These are phyloP conservation scores for Syzygium grande DNA, from an alignment of 345 rosid genomes.

Conservation along the genomic window DNA sequence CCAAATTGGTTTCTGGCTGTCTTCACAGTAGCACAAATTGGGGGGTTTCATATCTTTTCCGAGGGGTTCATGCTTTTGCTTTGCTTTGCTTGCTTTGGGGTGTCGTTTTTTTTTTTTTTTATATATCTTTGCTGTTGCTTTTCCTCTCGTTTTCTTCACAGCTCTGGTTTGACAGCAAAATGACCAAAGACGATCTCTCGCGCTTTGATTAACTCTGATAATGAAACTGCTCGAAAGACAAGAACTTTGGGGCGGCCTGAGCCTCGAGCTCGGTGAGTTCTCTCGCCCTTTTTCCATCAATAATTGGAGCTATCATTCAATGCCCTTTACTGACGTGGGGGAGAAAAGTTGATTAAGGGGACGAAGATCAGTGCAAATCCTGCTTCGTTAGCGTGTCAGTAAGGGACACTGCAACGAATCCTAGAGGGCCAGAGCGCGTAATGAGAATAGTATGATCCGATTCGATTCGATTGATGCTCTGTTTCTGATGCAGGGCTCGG, in stretches of 20 bases:
- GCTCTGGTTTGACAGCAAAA: not conserved
- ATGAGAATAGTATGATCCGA: not conserved
- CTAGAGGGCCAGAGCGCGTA: not conserved
- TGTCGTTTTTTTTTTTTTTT: not conserved
- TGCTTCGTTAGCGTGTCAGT: not conserved
- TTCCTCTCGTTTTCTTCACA: not conserved
- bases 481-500: not conserved
- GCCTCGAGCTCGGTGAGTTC: not conserved
- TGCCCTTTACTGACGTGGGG: not conserved
- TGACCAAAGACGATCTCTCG: not conserved
- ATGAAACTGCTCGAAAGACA: not conserved
- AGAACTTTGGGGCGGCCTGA: not conserved
- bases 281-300: not conserved
- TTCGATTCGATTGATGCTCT: not conserved
- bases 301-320: not conserved
- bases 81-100: not conserved
- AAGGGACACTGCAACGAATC: not conserved
- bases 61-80: not conserved
- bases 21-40: not conserved
- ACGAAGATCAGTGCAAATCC: not conserved
- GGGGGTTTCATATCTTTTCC: not conserved
- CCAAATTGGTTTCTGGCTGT: not conserved
- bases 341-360: not conserved
- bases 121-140: not conserved
- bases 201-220: not conserved